These are phyloP conservation scores for Hygrophila difformis DNA, from an alignment of 257 asterid species.

Conservation along the genomic window DNA sequence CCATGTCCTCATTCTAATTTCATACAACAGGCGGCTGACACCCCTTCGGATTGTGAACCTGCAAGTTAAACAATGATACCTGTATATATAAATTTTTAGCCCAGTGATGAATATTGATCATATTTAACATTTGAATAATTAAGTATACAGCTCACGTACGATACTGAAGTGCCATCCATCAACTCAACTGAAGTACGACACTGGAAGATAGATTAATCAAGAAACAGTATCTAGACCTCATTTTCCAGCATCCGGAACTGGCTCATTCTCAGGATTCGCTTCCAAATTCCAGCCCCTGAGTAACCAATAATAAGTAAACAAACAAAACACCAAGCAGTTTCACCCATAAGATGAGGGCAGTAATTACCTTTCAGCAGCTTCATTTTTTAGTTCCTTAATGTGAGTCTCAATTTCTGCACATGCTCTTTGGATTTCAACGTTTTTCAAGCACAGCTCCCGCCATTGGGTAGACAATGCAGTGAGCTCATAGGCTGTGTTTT, in stretches of 20 bases:
- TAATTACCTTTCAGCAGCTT: slow-evolving; percentile 54
- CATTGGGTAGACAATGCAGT: slow-evolving; percentile 79
- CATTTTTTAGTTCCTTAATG: slow-evolving; percentile 50
- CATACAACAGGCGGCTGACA: no score
- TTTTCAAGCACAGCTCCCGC: slow-evolving; percentile 88
- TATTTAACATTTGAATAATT: no score
- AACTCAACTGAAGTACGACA: no score
- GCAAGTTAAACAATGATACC: no score
- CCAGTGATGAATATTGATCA: no score
- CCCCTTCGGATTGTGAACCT: no score
- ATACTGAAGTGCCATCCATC: no score
- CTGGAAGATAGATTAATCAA: no score
- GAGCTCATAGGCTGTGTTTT: slow-evolving; percentile 91
- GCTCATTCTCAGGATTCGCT: slow-evolving; percentile 39
- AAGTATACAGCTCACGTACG: no score
- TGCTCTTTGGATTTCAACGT: slow-evolving; percentile 81
- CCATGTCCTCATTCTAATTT: no score
- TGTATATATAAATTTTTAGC: no score
- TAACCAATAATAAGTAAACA: slow-evolving; percentile 6
- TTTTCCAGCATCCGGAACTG: slow-evolving; percentile 22
- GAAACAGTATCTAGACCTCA: slow-evolving; percentile 25
- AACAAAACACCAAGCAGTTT: slow-evolving; percentile 1
- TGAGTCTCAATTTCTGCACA: slow-evolving; percentile 53
- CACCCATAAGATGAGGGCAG: slow-evolving; percentile 9
- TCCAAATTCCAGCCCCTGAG: slow-evolving; percentile 74